Percentiles rank a stretch among this genome's conserved stretches.
Evolutionary conservation across 169 alveolate species (phyloP).

Genomic region (Plasmodium fragile): DNA sequence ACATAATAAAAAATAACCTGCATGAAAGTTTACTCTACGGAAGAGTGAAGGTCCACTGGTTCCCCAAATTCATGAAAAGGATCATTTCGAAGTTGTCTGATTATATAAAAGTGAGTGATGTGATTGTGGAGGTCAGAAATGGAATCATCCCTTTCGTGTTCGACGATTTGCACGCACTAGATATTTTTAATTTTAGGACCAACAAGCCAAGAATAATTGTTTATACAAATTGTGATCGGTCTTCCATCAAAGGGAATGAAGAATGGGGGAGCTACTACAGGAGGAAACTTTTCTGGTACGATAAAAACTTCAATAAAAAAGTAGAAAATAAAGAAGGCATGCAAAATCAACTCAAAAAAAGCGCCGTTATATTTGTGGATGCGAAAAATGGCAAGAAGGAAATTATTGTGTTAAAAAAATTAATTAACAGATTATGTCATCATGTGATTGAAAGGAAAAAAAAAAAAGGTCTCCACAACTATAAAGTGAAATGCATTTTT

Average conservation of each 20-base stretch:
- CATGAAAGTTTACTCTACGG: constrained; percentile 58
- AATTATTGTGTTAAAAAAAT: constrained; percentile 80
- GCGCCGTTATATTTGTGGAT: constrained; percentile 83
- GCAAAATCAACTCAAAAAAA: constrained; percentile 73
- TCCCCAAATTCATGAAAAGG: constrained; percentile 82
- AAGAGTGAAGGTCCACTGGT: constrained; percentile 79
- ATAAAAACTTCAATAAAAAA: constrained; percentile 77
- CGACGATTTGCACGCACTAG: constrained; percentile 78
- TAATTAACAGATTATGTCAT: constrained; percentile 77
- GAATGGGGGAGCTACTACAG: constrained; percentile 87
- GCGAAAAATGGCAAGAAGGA: constrained; percentile 81
- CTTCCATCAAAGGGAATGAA: constrained; percentile 78
- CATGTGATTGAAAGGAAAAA: constrained; percentile 77
- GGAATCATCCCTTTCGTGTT: constrained; percentile 85
- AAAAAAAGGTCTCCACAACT: constrained; percentile 78
- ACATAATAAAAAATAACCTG: constrained; percentile 50
- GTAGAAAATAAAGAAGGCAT: constrained; percentile 58
- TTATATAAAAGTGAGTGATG: constrained; percentile 79
- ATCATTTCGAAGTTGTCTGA: constrained; percentile 79
- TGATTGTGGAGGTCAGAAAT: constrained; percentile 84
- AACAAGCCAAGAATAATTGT: constrained; percentile 82
- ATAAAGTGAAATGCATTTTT: constrained; percentile 85
- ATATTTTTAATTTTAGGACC: constrained; percentile 80
- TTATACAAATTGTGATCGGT: constrained; percentile 82
- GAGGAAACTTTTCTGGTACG: constrained; percentile 74